Conservation (phyloP, 73 alveolate genomes). For the Blepharisma japonicum region DNA sequence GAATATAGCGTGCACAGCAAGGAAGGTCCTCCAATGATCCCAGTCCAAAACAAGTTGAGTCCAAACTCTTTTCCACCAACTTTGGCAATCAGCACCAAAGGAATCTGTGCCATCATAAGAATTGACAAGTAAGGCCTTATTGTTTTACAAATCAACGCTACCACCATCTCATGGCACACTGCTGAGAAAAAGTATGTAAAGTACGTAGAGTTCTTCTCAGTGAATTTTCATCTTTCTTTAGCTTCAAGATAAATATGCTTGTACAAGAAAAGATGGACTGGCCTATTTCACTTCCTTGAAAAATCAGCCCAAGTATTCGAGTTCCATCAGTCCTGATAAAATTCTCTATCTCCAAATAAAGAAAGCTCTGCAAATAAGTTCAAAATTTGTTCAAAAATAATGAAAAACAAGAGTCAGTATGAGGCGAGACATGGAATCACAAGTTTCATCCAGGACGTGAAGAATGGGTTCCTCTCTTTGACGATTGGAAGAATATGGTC, state of each 20-base stretch:
- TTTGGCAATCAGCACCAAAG: not conserved
- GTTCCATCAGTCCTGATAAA: slow-evolving; percentile 55
- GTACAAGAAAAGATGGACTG: slow-evolving; percentile 53
- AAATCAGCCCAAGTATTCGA: slow-evolving; percentile 42
- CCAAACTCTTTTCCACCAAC: not conserved
- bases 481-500: not conserved
- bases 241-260: slow-evolving; percentile 44
- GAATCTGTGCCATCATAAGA: not conserved
- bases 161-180: slow-evolving; percentile 40
- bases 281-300: slow-evolving; percentile 50
- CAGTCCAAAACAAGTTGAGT: not conserved
- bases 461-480: not conserved
- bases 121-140: not conserved
- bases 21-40: slow-evolving; percentile 2
- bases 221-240: slow-evolving; percentile 18
- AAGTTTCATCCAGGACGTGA: not conserved
- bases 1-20: not conserved
- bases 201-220: slow-evolving; percentile 29
- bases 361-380: slow-evolving; percentile 43
- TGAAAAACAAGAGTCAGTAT: slow-evolving; percentile 19
- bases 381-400: slow-evolving; percentile 36
- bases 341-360: slow-evolving; percentile 51
- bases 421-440: slow-evolving; percentile 9
- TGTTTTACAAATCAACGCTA: slow-evolving; percentile 18
- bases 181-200: slow-evolving; percentile 33